These are phyloP conservation scores for Hamigera avellanea DNA, from an alignment of 495 filamentous ascomycete species.

Conservation along the genomic window DNA sequence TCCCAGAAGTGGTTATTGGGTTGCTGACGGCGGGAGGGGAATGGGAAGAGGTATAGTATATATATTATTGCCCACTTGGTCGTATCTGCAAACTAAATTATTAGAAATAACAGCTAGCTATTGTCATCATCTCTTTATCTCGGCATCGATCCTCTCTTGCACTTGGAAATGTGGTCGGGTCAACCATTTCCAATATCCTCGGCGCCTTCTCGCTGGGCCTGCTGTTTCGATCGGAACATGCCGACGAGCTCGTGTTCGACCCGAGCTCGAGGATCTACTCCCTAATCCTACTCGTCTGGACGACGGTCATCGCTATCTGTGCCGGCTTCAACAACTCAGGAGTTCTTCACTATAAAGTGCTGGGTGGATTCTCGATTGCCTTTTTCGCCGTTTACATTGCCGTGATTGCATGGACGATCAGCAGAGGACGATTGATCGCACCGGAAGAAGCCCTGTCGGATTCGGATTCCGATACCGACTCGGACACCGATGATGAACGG, in stretches of 20 bases:
- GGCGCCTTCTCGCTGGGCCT: constrained; percentile 44
- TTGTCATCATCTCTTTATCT: constrained; percentile 36
- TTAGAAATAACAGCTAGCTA: constrained; percentile 44
- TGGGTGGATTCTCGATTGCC: constrained; percentile 27
- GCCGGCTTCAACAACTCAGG: not conserved
- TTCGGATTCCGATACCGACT: constrained; percentile 15
- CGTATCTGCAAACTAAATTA: no score
- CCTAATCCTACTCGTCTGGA: constrained; percentile 22
- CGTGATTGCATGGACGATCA: constrained; percentile 34
- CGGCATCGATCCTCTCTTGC: constrained; percentile 37
- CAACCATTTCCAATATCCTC: constrained; percentile 44
- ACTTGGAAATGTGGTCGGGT: constrained; percentile 44
- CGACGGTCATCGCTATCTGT: constrained; percentile 26
- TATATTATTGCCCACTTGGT: no score
- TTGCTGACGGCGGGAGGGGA: constrained; percentile 40
- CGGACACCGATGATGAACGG: no score
- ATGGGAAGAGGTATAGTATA: constrained; percentile 39
- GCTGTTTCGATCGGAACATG: constrained; percentile 16
- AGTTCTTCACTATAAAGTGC: constrained; percentile 10
- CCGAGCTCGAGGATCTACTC: constrained; percentile 38
- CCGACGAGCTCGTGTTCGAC: constrained; percentile 22
- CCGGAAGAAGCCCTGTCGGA: constrained; percentile 28
- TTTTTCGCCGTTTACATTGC: constrained; percentile 35
- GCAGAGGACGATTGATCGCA: constrained; percentile 24
- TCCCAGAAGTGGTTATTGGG: constrained; percentile 31